A percentile compares a stretch with the other conserved stretches of the same genome.
These are phyloP conservation scores for Lolium perenne DNA, from an alignment of 176 grass and related monocot species.

Conservation along the genomic window DNA sequence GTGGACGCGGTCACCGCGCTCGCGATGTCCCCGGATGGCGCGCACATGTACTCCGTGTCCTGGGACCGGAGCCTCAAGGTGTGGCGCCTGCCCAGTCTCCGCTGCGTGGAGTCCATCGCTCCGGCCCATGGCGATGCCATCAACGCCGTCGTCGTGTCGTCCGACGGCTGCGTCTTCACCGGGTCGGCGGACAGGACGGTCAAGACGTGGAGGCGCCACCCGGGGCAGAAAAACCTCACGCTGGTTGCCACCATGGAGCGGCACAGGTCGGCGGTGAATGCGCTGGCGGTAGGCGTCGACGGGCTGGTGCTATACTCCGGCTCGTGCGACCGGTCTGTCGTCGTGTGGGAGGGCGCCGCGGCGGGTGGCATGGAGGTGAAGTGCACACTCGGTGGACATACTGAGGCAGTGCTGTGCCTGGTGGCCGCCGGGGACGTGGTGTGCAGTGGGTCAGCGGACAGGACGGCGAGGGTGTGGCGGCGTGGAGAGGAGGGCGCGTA, in stretches of 20 bases:
- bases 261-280: conserved; percentile 66
- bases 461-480: conserved; percentile 74
- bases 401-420: conserved; percentile 61
- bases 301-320: conserved; percentile 74
- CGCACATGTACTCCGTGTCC: conserved; percentile 79
- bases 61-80: conserved; percentile 86
- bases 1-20: conserved; percentile 72
- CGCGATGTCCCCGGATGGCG: conserved; percentile 53
- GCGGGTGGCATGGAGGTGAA: conserved; percentile 30
- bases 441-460: conserved; percentile 79
- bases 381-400: conserved; percentile 53
- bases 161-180: conserved; percentile 61
- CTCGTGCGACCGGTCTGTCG: conserved; percentile 55
- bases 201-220: conserved; percentile 53
- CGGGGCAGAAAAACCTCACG: conserved; percentile 39
- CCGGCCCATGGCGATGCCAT: conserved; percentile 73
- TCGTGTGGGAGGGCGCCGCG: conserved; percentile 57
- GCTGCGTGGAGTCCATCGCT: conserved; percentile 61
- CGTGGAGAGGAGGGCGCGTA: conserved; percentile 42
- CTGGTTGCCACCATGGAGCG: conserved; percentile 49
- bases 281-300: conserved; percentile 59
- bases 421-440: conserved; percentile 49
- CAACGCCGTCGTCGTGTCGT: conserved; percentile 69
- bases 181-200: conserved; percentile 63
- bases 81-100: conserved; percentile 54